Evolutionary conservation across 2,329 filamentous ascomycete species (phyloP).

Genomic region (Fusarium beomiforme): DNA sequence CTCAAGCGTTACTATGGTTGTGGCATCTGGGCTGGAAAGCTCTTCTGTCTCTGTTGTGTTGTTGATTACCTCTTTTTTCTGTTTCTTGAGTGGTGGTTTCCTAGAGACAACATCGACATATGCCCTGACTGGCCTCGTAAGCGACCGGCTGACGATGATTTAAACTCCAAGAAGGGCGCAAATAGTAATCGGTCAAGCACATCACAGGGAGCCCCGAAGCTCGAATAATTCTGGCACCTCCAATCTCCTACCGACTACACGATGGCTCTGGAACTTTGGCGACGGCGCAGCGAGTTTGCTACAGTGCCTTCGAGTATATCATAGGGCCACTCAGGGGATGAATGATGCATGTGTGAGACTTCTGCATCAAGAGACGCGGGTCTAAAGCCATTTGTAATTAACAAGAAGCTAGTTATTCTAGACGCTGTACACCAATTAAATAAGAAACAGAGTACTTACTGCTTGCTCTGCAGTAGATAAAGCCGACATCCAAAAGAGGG

Average conservation of each 20-base stretch:
- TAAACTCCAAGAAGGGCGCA: conserved; percentile 41
- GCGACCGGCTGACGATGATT: conserved; percentile 47
- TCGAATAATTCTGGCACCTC: conserved; percentile 25
- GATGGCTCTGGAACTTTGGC: not conserved
- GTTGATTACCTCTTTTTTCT: conserved; percentile 94
- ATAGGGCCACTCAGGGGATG: not conserved
- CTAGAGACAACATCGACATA: conserved; percentile 86
- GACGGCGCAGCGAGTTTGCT: conserved; percentile 22
- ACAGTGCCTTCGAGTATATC: not conserved
- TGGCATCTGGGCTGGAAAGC: conserved; percentile 96
- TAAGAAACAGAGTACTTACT: conserved; percentile 34
- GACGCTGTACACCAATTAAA: conserved; percentile 38
- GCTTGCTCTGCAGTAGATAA: conserved; percentile 21
- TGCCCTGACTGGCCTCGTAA: conserved; percentile 94
- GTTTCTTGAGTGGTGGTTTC: conserved; percentile 87
- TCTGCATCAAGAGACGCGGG: conserved; percentile 3
- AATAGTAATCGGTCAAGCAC: conserved; percentile 48
- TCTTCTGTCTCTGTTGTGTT: conserved; percentile 94
- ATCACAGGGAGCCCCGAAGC: conserved; percentile 43
- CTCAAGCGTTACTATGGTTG: conserved; percentile 98
- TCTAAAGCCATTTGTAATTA: conserved; percentile 35
- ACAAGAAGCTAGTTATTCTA: conserved; percentile 38
- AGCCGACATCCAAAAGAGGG: conserved; percentile 21
- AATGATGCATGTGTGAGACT: not conserved
- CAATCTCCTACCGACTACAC: not conserved